Base-by-base conservation (phyloP, 2,329 filamentous ascomycete species). In the Aotearoamyces nothofagi region DNA sequence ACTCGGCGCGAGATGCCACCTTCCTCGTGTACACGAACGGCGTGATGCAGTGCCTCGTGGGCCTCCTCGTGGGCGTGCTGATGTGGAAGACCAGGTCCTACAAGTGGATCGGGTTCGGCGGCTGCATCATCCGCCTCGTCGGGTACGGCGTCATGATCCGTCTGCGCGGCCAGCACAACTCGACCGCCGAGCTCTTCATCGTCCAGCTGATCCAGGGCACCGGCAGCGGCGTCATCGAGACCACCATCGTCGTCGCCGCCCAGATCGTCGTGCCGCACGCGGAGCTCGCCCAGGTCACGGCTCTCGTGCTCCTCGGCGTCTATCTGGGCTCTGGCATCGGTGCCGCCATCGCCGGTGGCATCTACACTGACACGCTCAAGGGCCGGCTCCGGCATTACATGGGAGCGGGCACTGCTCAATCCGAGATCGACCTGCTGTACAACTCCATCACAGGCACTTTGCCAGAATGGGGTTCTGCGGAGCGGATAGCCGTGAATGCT, bases 141-240 rank as follows among this genome's bases (percentile, higher is more conserved):
- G 61, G 62, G 4, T 64, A 65, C 33, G 60, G 58, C 3, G 39
- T 63, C 16, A 66, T 66, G 61, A 49, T 64, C 16, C 52, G 61
- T 3, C 51, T 65, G 6, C 54, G 60, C 4, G 58, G 38, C 50
- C 20, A n/a, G n/a, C n/a, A n/a, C n/a, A 63, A 58, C 40, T 54
- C 54, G 4, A 36, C 47, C 0, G 56, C 49, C 5, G 61, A 66
- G 41, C 47, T 65, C 1, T 60, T 63, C 36, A 36, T 57, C 15
- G 56, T 62, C 2, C 61, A 66, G 38, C 41, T 57, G 15, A 47
- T 65, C 7, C 61, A 66, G 37, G 61, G 61, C 2, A 37, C 58
- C 4, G 61, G 61, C 4, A 56, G 50, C 25, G 61, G 61, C 2
- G 51, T 63, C 15, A 52, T 65, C 9, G 48, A 55, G 26, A 58